Conservation (phyloP, 1,284 basidiomycete species). For the Marasmius fiardii region DNA sequence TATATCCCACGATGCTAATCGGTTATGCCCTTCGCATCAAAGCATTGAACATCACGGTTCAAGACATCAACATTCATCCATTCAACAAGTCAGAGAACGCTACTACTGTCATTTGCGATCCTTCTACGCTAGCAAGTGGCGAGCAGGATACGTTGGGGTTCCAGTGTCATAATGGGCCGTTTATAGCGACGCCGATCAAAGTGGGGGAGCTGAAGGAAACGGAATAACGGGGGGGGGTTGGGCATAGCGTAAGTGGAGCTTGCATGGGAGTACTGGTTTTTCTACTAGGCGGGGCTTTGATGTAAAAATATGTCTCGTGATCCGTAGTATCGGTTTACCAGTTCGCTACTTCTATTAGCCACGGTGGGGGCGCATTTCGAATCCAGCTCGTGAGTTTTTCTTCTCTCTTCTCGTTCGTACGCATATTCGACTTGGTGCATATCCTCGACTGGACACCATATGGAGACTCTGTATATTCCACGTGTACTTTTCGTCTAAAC, state of each 20-base stretch:
- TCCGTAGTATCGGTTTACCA: too few relatives aligned
- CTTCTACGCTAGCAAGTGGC: slow-evolving; percentile 26
- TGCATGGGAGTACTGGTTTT: neutral
- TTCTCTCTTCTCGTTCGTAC: too few relatives aligned
- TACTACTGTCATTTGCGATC: slow-evolving; percentile 37
- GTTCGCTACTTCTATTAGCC: too few relatives aligned
- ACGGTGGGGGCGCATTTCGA: too few relatives aligned
- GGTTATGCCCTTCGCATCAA: neutral
- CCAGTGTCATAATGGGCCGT: slow-evolving; percentile 33
- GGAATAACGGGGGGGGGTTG: neutral
- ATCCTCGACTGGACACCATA: too few relatives aligned
- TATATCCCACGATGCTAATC: too few relatives aligned
- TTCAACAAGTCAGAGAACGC: slow-evolving; percentile 21
- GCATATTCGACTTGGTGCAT: too few relatives aligned
- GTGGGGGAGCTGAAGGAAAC: neutral
- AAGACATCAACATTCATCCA: slow-evolving; percentile 29
- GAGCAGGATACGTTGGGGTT: slow-evolving; percentile 36
- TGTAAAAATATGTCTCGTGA: too few relatives aligned
- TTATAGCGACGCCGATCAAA: slow-evolving; percentile 21
- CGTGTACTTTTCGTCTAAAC: too few relatives aligned
- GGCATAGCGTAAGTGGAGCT: neutral
- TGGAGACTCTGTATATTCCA: too few relatives aligned
- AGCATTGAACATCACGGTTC: slow-evolving; percentile 29
- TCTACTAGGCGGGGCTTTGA: too few relatives aligned
- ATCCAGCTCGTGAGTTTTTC: too few relatives aligned